These are phyloP conservation scores for Sporisorium scitamineum DNA, from an alignment of 1,284 basidiomycete species.

Conservation along the genomic window DNA sequence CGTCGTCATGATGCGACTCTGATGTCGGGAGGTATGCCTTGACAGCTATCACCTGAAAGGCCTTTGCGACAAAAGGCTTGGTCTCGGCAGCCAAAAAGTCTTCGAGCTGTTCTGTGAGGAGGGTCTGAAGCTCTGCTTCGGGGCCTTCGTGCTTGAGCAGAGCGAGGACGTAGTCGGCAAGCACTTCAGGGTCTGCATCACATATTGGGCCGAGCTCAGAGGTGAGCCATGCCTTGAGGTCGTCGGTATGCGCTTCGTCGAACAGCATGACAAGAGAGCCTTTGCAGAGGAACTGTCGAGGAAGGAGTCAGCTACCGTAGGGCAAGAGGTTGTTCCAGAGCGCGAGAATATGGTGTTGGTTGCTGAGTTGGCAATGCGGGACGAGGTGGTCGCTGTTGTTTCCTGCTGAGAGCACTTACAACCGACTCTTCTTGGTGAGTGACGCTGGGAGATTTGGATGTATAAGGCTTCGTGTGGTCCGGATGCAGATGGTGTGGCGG, in stretches of 20 bases:
- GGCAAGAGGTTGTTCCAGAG: neutral
- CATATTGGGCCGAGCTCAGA: constrained; percentile 73
- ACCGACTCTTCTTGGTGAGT: neutral
- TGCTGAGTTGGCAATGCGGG: neutral
- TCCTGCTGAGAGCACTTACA: neutral
- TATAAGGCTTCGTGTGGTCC: too few relatives aligned
- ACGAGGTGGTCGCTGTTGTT: neutral
- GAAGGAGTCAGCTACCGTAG: neutral
- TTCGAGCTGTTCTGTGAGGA: constrained; percentile 81
- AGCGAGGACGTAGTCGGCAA: constrained; percentile 95
- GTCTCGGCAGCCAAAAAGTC: constrained; percentile 93
- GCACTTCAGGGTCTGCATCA: constrained; percentile 92
- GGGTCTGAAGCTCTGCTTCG: constrained; percentile 83
- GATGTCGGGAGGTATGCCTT: constrained; percentile 40
- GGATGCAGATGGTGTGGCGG: neutral
- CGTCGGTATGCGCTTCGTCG: constrained; percentile 52
- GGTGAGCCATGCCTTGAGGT: constrained; percentile 63
- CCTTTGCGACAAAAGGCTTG: constrained; percentile 80
- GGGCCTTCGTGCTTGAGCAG: constrained; percentile 88
- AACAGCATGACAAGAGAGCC: constrained; percentile 35
- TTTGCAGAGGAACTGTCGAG: neutral
- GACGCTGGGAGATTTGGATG: too few relatives aligned
- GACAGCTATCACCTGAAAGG: constrained; percentile 77
- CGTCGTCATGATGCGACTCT: neutral
- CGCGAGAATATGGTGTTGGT: neutral